Evolutionary conservation across 371 early-diverging fungal species (phyloP), one percentile per base, ranked within the genome.

Genomic region (Mucor plumbeus): DNA sequence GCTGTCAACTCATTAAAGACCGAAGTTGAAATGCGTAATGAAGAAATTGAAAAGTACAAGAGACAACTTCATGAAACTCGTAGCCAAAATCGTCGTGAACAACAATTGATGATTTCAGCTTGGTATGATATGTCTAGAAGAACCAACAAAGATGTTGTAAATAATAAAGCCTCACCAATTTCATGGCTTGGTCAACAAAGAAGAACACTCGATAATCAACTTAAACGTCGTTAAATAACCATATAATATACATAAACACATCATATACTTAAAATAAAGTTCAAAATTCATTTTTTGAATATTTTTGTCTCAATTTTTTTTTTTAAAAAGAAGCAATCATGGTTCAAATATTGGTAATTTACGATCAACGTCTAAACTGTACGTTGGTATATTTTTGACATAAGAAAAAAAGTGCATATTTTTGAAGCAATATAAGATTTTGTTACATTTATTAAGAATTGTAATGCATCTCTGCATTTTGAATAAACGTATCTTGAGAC

Each of bases 141-240:
- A 74, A 65, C 80, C 67, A 69, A 83, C 21, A 84, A 62, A 78
- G 85, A 64, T 59, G 79, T 72, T 47, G 82, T 59, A 60, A 84
- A 64, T 70, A 82, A 69, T 74, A 83, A 63, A 71, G 79, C 64
- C 15, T 76, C 76, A 26, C 89, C 91, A 0, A 85, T 80, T 41
- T 90, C 91, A 36, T 92, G 92, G 92, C 80, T 92, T 54, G 89
- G 86, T 17, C 87, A 89, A 65, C 91, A 92, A 78, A 82, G 90
- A 54, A 71, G 77, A 31, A 81, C 80, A 9, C 70, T 89, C 8
- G 83, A 85, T 53, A 85, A 84, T 63, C 84, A 87, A 72, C 76
- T 87, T 36, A 87, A 83, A 41, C 78, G 86, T 31, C 88, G 82
- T 66, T 81, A 67, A 67, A 38, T 39, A n/a, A 14, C 7, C 53